These are phyloP conservation scores for Taiozyma onychis DNA, from an alignment of 1,139 yeast genomes.

Conservation along the genomic window DNA sequence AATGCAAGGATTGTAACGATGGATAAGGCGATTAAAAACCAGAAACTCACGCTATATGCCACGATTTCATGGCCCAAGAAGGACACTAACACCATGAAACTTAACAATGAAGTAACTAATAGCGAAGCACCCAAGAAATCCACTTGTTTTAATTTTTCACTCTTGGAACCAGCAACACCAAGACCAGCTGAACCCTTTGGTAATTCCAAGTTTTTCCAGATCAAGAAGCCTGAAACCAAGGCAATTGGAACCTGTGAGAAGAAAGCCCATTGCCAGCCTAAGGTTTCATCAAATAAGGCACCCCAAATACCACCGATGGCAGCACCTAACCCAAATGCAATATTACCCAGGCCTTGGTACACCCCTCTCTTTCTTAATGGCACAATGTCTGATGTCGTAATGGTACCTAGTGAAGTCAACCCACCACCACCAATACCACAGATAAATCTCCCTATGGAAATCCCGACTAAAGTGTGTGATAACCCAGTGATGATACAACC, in stretches of 20 bases:
- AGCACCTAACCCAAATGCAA: conserved; percentile 64
- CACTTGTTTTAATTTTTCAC: conserved; percentile 46
- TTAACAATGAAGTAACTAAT: conserved; percentile 47
- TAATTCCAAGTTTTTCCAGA: conserved; percentile 28
- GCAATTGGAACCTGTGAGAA: conserved; percentile 60
- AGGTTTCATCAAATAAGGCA: conserved; percentile 49
- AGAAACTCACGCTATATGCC: conserved; percentile 32
- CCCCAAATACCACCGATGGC: conserved; percentile 69
- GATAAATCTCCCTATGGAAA: conserved; percentile 65
- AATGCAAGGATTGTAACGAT: conserved; percentile 26
- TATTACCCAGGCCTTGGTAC: conserved; percentile 59
- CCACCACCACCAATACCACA: conserved; percentile 70
- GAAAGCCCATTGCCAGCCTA: conserved; percentile 77
- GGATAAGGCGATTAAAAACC: conserved; percentile 24
- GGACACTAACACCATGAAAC: conserved; percentile 56
- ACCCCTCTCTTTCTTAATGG: conserved; percentile 55
- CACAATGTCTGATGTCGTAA: conserved; percentile 51
- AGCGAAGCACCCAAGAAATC: conserved; percentile 65
- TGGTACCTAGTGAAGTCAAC: conserved; percentile 48
- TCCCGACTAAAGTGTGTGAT: conserved; percentile 40
- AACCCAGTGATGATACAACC: conserved; percentile 54
- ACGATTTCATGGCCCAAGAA: conserved; percentile 53
- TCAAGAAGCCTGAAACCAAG: conserved; percentile 36
- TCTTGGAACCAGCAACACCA: conserved; percentile 23
- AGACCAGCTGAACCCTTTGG: conserved; percentile 36